Evolutionary conservation across 202 grass and related monocot species (phyloP), one percentile per base, ranked within the genome.

Genomic region (Setaria italica): DNA sequence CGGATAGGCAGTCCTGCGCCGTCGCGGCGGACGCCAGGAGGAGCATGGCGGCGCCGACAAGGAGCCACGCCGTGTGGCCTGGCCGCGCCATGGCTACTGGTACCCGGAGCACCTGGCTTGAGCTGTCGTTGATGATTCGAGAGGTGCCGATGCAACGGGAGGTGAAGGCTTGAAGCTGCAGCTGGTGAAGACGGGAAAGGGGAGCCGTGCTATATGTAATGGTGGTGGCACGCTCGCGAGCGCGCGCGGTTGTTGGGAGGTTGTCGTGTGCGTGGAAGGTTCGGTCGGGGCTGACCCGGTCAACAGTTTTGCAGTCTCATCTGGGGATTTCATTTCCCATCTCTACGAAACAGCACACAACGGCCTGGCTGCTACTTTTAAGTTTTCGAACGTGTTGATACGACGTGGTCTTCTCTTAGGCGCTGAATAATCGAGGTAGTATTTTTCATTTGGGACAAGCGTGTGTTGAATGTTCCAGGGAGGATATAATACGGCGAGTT

Each of bases 1-100:
- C 74, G 1, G 73, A 74, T n/a, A 57, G 8, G 86, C 94, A 97
- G 62, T 60, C 64, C 83, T 94, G 90, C 67, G 86, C 92, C 48
- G 90, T 41, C 60, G 80, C 64, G 60, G 58, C 15, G 15, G 88
- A 16, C 19, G 85, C 81, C 2, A 87, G 1, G 35, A 93, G 78
- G 15, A 87, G 58, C 54, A 85, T 29, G 29, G 49, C 25, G 4
- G 8, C 70, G 14, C 43, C 30, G 59, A 87, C 11, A 11, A 72
- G 42, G 49, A 56, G 80, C 84, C 84, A 79, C 83, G 77, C 70
- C 62, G 53, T 1, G 68, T 72, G 76, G 46, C 67, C 79, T 11
- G 76, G 59, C 3, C 66, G 47, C 16, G 79, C 84, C 88, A 90
- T 87, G 56, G 79, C 58, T 4, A 11, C 5, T 37, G 4, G 17